Base-by-base conservation (phyloP, 2,329 filamentous ascomycete genomes). In the Hymenoscyphus salicellus region DNA sequence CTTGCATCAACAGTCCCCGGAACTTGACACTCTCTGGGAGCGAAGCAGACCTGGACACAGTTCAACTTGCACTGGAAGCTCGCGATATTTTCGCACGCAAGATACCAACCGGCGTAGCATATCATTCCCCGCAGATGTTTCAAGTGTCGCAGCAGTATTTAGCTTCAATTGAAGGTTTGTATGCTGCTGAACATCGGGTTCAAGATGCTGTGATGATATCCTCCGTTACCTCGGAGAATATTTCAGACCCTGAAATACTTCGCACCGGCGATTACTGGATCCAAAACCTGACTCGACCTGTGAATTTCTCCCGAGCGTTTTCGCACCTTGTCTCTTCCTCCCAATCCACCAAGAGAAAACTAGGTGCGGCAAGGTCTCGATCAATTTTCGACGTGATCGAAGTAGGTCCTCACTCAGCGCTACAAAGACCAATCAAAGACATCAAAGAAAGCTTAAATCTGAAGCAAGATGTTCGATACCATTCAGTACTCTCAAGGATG, bases 381-480 rank as follows among this genome's bases (percentile, higher is more conserved):
- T 3, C 41, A 17, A 20, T 46, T 1, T 57, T 55, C 36, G 30
- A 63, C 23, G 23, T 70, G 3, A 17, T 67, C 11, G 75, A 76
- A 58, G 57, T 77, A 10, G 76, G 77, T 0, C 74, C 77, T 0
- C 77, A 79, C 63, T 67, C 72, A 3, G 70, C 74, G 0, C 65
- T 79, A 0, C 65, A 63, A 3, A 73, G 72, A 0, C 76, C 77
- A 5, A 67, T 73, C 14, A 61, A 61, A 0, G 63, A 74, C 17
- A 80, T 17, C n/a, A 2, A 41, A 7, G 3, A 11, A 3, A 7
- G 3, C 4, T 41, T 17, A 10, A 41, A 41, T 3, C 55, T 32
- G 63, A 0, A 80, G 89, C 2, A 71, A 83, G 5, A 81, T 83
- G 23, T 81, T 82, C 17, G 79, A 82, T 63, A 77, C 82, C 55